Base-by-base conservation (phyloP, 805 yeast species). In the Candida ovalis region DNA sequence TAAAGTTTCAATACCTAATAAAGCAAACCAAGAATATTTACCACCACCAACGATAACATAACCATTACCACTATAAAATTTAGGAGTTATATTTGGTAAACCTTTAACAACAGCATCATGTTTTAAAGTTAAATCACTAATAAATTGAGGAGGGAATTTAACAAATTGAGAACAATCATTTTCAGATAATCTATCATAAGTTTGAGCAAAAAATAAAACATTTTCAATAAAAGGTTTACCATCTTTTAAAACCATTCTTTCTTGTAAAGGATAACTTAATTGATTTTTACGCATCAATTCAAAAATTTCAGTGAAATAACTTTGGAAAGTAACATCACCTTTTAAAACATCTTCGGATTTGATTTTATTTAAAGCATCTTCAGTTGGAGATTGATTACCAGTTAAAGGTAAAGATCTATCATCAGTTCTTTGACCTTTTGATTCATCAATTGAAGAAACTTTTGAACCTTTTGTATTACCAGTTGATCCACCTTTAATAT, bases 41-140 rank as follows among this genome's bases (percentile, higher is more conserved):
- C 91, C 94, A 39, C 96, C 96, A 32, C 92, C 95, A 25, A 87
- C 90, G 58, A 79, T 79, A 1, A 85, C 84, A 74, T 81, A 24
- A 79, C 92, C 72, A 44, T 59, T 54, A 28, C 71, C 71, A 5
- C 50, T 47, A 49, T 66, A 67, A 40, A 65, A 63, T 15, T 52
- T 43, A 3, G 70, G 69, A 10, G 45, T 48, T 13, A 53, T 44
- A 22, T 55, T 46, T 10, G 71, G 70, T 33, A 68, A 53, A 24
- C 59, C 60, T 13, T 43, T 50, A 37, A 65, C 63, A 7, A 67
- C 66, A 15, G 54, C 51, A 23, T 62, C 63, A 50, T 66, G 71
- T 48, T 66, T 67, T 17, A 55, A 39, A 37, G 64, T 65, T 43
- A 67, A 53, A 51, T 68, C 72, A 32, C 62, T 61, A 25, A 65